A percentile compares a stretch with the other conserved stretches of the same genome.
Conservation (phyloP, 352 stramenopile genomes). For the Stramenopiles sp. region DNA sequence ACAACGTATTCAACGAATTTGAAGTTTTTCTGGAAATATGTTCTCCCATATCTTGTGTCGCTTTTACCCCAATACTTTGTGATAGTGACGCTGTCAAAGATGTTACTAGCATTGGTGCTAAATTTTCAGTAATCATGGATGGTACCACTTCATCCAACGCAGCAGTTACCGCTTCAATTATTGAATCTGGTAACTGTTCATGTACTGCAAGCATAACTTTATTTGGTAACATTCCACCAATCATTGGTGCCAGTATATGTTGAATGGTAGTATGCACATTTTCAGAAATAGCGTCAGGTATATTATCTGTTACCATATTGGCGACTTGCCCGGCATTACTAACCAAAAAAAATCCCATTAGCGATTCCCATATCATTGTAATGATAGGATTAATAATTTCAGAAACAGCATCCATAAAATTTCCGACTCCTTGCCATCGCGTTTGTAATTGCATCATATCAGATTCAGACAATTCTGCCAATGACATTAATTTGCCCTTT, state of each 20-base stretch:
- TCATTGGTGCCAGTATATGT: not conserved
- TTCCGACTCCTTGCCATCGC: not conserved
- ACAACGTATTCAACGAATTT: not conserved
- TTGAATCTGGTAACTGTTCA: not conserved
- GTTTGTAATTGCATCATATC: constrained; percentile 8
- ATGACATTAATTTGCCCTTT: not conserved
- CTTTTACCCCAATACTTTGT: not conserved
- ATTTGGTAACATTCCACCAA: not conserved
- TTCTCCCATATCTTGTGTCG: not conserved
- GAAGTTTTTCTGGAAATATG: not conserved
- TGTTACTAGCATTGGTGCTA: not conserved
- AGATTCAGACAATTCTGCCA: not conserved
- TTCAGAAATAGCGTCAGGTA: not conserved
- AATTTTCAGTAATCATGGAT: not conserved
- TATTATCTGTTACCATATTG: not conserved
- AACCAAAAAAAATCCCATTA: not conserved
- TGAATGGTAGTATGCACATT: not conserved
- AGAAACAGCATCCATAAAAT: not conserved
- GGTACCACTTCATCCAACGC: not conserved
- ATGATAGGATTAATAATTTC: not conserved
- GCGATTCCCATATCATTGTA: not conserved
- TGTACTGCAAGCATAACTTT: not conserved
- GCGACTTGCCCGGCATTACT: not conserved
- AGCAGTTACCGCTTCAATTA: not conserved
- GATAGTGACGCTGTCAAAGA: not conserved